Evolutionary conservation across 495 filamentous ascomycete genomes (phyloP).

Genomic region (Cercophora newfieldiana): DNA sequence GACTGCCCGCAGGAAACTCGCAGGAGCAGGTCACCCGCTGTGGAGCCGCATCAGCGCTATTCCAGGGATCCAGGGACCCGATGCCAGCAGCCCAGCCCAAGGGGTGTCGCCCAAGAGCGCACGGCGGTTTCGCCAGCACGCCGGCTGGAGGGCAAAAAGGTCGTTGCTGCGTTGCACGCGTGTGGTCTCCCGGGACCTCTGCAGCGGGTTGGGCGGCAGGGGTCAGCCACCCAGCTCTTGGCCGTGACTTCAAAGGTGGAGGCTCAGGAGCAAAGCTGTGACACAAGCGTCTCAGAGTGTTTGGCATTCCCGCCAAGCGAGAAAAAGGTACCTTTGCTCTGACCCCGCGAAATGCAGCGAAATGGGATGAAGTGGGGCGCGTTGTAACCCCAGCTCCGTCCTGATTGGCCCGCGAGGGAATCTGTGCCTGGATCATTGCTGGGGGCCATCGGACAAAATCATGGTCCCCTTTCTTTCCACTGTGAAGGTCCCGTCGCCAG

Average conservation of each 20-base stretch:
- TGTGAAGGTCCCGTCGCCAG: not conserved
- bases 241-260: constrained; percentile 30
- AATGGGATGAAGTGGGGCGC: not conserved
- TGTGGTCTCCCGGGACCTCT: not conserved
- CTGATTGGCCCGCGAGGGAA: constrained; percentile 1
- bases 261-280: constrained; percentile 44
- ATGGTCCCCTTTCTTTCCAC: not conserved
- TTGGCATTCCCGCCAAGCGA: constrained; percentile 40
- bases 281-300: constrained; percentile 51
- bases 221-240: constrained; percentile 22
- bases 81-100: not conserved
- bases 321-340: constrained; percentile 18
- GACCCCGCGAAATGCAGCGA: constrained; percentile 22
- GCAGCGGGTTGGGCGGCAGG: constrained; percentile 5
- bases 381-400: not conserved
- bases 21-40: not conserved
- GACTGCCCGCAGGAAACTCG: constrained; percentile 22
- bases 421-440: not conserved
- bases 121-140: constrained; percentile 11
- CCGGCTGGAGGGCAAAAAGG: not conserved
- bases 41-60: constrained; percentile 7
- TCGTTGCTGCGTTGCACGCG: not conserved
- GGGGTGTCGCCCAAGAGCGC: not conserved
- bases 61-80: constrained; percentile 3
- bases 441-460: constrained; percentile 7